Conservation (phyloP, 192 early-diverging fungal genomes). For the Piromyces finnis region DNA sequence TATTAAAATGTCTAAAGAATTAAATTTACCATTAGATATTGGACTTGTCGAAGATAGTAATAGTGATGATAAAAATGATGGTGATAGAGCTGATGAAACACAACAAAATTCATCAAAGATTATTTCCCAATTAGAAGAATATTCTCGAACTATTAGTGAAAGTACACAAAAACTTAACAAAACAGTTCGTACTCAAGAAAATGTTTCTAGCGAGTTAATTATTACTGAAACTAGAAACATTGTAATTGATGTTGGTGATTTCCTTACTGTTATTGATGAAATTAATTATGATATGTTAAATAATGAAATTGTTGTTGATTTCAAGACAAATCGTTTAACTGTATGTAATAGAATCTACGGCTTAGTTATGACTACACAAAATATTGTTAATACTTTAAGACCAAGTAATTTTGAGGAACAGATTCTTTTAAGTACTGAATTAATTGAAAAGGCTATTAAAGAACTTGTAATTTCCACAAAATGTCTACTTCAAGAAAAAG, state of each 20-base stretch:
- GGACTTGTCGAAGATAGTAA: not conserved
- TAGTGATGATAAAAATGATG: not conserved
- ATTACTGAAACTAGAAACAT: slow-evolving; percentile 16
- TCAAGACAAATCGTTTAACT: slow-evolving; percentile 35
- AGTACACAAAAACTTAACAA: not conserved
- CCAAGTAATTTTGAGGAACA: not conserved
- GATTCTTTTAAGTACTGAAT: not conserved
- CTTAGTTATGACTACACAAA: not conserved
- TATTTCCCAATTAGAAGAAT: slow-evolving; percentile 13
- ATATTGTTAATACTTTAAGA: not conserved
- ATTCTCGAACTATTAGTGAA: not conserved
- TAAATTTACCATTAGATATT: not conserved
- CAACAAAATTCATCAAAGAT: slow-evolving; percentile 14
- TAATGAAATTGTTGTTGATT: slow-evolving; percentile 17
- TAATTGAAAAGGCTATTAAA: not conserved
- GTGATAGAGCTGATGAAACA: not conserved
- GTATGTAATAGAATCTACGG: slow-evolving; percentile 45
- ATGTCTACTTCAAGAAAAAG: not conserved
- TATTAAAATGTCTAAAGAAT: slow-evolving; percentile 40
- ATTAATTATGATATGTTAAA: slow-evolving; percentile 15
- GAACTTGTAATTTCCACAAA: not conserved
- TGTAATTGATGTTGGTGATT: slow-evolving; percentile 28
- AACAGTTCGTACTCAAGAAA: not conserved
- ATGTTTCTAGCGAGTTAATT: slow-evolving; percentile 1
- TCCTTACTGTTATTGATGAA: slow-evolving; percentile 28